Evolutionary conservation across 2,329 filamentous ascomycete genomes (phyloP), one percentile per base, ranked within the genome.

Genomic region (Fusarium liriodendri): DNA sequence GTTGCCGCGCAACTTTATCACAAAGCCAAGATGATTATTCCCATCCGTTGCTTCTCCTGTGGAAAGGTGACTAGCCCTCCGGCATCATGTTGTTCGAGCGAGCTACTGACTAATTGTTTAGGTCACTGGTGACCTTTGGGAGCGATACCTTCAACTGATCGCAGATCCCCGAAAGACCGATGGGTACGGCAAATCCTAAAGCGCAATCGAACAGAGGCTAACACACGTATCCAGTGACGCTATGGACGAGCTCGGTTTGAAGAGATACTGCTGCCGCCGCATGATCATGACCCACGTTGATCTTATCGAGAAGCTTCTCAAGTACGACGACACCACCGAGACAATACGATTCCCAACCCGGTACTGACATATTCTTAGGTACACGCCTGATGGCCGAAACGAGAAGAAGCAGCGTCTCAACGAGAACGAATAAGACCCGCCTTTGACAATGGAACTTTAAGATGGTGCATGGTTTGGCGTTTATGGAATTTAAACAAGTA

Each of bases 241-340:
- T 47, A 97, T 99, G 93, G 95, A 98, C 84, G 90, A 95, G 82
- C 91, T 99, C 62, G 95, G 95, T 66, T 93, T 97, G 80, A 96
- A 95, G 85, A 91, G 97, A 78, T 99, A 99, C 88, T 99, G 97
- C 90, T 99, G 97, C 87, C 94, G 97, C 78, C 93, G 97, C 80
- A 99, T 99, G 97, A 92, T 99, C 84, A 98, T 99, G 94, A 99
- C 97, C 69, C 97, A 99, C 85, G 97, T 99, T 79, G 97, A 99
- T 83, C 88, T 99, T 72, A 98, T 99, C 79, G 97, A 99, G 89
- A 99, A 99, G 86, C 91, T 99, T 60, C 91, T 99, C 76, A 94
- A 96, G 94, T 97, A 92, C 78, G 90, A 64, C 40, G 27, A 45
- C 33, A 37, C 42, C 20, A 27, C 37, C n/a, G 38, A 27, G 29